phyloP scores from a whole-genome alignment of 169 alveolate species.

The Plasmodium malariae region DNA sequence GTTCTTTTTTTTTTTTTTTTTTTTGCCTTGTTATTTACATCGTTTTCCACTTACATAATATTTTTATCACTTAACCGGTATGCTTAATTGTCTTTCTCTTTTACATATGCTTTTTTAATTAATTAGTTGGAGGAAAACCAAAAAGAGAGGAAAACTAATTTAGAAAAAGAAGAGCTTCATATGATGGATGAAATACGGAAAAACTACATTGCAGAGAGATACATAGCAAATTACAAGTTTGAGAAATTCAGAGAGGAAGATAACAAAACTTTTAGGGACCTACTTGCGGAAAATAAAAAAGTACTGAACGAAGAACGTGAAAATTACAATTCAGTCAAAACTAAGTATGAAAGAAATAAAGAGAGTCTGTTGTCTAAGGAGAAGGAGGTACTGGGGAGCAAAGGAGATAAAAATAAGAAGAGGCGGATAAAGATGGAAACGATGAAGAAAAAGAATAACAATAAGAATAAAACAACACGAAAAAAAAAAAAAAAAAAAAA shows the following conservation, averaged over 20 bases:
- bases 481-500: not conserved
- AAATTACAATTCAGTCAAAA: constrained; percentile 20
- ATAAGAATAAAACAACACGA: not conserved
- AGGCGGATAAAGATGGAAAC: not conserved
- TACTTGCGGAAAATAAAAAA: constrained; percentile 23
- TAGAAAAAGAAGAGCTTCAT: constrained; percentile 31
- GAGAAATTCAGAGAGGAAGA: constrained; percentile 35
- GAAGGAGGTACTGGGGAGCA: constrained; percentile 29
- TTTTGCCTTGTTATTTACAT: not conserved
- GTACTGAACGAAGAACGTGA: constrained; percentile 13
- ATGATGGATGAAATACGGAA: constrained; percentile 49
- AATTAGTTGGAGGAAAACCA: constrained; percentile 27
- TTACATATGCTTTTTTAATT: no score
- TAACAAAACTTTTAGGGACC: constrained; percentile 9
- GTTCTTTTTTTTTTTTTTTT: not conserved
- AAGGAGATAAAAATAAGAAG: not conserved
- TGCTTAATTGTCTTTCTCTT: not conserved
- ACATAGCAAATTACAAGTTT: constrained; percentile 39
- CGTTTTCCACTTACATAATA: no score
- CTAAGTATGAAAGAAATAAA: constrained; percentile 26
- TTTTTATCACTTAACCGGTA: not conserved
- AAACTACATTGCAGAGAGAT: constrained; percentile 56
- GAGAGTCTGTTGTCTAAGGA: constrained; percentile 24
- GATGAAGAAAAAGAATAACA: not conserved
- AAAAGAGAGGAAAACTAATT: not conserved